Base-by-base conservation (phyloP, 2,329 filamentous ascomycete genomes). In the Nothomitra cinnamomea region DNA sequence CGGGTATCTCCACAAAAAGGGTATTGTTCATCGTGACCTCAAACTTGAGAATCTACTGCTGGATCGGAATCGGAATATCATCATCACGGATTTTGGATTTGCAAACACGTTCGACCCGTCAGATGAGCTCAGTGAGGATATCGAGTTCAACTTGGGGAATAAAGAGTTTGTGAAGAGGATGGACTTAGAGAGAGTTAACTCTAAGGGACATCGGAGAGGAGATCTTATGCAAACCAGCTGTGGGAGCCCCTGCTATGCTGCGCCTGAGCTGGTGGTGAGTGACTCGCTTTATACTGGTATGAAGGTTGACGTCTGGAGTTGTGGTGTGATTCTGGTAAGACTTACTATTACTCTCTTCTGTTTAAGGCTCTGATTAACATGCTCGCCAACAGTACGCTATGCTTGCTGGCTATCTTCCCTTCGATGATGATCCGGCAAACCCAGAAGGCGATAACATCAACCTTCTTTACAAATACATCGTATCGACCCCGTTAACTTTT, bases 401-500 rank as follows among this genome's bases (percentile, higher is more conserved):
- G 92, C 76, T 98, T 61, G 92, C 92, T 40, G 92, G 92, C 43
- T 98, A 98, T 67, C 75, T 98, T 12, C 92, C 92, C 2, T 98
- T 98, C 63, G 92, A 98, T 62, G 92, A 98, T 65, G 92, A 98
- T 63, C 92, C 92, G 58, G 92, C 89, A 47, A 98, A 98, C 64
- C 92, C 92, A 1, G 92, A 98, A 69, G 92, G 92, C 60, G 92
- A 98, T 67, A 98, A 98, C 66, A 98, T 98, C 72, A 98, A 98
- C 66, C 77, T 98, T 10, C 75, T 98, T 25, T 98, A 98, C 77
- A 96, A 96, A 71, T 98, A 98, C 70, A 98, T 98, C 61, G 90
- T 95, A 56, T 94, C 87, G 54, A 98, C 92, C 1, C 89, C 90
- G 36, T 78, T 98, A 42, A 96, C 90, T 2, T 98, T 98, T 66